phyloP scores from a whole-genome alignment of 2,329 filamentous ascomycete species.

The Pestalotiopsis fici region DNA sequence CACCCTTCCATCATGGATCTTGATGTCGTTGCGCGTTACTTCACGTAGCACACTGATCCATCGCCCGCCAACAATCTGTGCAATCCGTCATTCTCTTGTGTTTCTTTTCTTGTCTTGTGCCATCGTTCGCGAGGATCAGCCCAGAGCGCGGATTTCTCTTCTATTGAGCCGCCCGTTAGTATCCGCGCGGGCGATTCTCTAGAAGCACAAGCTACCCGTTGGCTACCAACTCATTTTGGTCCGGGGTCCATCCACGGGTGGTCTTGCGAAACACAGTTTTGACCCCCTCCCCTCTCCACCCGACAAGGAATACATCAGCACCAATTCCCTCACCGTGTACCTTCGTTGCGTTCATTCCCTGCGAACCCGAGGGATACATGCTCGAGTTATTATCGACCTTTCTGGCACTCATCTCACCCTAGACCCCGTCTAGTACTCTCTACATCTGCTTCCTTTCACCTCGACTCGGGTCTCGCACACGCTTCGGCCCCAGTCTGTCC shows the following conservation, averaged over 20 bases:
- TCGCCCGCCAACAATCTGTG: neutral
- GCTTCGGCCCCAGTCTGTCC: neutral
- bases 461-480: neutral
- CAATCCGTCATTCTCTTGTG: neutral
- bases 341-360: slow-evolving; percentile 3
- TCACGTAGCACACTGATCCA: neutral
- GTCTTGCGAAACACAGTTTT: neutral
- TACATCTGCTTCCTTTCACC: neutral
- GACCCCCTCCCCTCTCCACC: slow-evolving; percentile 1
- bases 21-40: neutral
- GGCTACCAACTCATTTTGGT: neutral
- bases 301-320: slow-evolving; percentile 5
- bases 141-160: neutral
- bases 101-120: neutral
- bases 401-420: slow-evolving; percentile 1
- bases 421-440: slow-evolving; percentile 5
- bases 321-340: slow-evolving; percentile 5
- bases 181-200: neutral
- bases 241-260: neutral
- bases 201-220: slow-evolving; percentile 1
- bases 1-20: neutral
- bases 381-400: neutral
- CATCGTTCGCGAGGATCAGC: neutral
- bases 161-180: neutral
- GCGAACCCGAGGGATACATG: slow-evolving; percentile 7